Evolutionary conservation across 2,329 filamentous ascomycete genomes (phyloP).

Genomic region (Epichloe festucae): DNA sequence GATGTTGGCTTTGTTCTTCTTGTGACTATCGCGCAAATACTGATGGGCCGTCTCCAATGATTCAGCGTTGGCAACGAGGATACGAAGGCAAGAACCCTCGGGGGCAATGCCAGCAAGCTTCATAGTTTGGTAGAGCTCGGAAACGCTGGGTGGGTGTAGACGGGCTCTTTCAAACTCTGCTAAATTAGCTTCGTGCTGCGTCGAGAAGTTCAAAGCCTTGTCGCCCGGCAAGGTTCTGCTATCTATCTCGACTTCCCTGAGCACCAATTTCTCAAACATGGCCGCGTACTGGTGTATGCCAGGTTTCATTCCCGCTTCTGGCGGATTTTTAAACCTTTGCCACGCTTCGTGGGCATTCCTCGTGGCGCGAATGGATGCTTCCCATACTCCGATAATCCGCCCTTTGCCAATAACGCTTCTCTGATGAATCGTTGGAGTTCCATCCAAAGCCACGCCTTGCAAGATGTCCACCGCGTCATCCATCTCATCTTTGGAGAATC

Average conservation of each 20-base stretch:
- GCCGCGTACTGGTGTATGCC: slow-evolving; percentile 37
- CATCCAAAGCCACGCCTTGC: slow-evolving; percentile 36
- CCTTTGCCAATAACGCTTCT: slow-evolving; percentile 10
- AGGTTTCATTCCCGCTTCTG: slow-evolving; percentile 20
- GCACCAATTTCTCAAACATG: slow-evolving; percentile 45
- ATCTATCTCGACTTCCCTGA: slow-evolving; percentile 15
- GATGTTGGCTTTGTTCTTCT: slow-evolving; percentile 3
- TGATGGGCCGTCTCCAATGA: slow-evolving; percentile 32
- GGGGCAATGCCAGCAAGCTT: slow-evolving; percentile 33
- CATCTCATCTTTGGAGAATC: slow-evolving; percentile 32
- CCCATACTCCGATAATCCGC: slow-evolving; percentile 30
- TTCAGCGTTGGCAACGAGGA: slow-evolving; percentile 41
- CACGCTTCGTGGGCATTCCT: slow-evolving; percentile 50
- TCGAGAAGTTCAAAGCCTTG: slow-evolving; percentile 33
- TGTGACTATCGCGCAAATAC: slow-evolving; percentile 35
- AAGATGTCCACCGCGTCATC: slow-evolving; percentile 39
- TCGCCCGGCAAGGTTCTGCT: slow-evolving; percentile 43
- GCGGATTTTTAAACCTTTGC: slow-evolving; percentile 32
- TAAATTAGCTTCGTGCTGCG: slow-evolving; percentile 31
- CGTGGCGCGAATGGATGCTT: slow-evolving; percentile 43
- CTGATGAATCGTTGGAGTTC: slow-evolving; percentile 44
- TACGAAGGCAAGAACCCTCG: slow-evolving; percentile 34
- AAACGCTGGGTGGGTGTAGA: slow-evolving; percentile 45
- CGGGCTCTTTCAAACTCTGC: slow-evolving; percentile 53
- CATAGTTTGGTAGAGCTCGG: slow-evolving; percentile 49